Conservation (phyloP, 2,329 filamentous ascomycete species). For the Curvularia spicifera region DNA sequence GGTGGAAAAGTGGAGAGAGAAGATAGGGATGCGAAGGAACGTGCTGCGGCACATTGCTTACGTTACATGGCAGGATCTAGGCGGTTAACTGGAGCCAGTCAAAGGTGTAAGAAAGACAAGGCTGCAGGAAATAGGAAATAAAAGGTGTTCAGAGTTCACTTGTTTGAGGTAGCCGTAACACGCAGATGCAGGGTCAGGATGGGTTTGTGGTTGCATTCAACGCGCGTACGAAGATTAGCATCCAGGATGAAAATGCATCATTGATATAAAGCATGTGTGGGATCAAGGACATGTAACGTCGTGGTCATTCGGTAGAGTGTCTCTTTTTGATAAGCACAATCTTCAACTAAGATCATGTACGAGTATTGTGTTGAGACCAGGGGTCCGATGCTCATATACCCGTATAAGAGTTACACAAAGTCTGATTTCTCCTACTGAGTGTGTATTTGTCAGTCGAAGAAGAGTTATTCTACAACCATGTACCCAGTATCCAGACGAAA, state of each 20-base stretch:
- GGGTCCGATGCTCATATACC: not conserved
- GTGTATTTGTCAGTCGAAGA: not conserved
- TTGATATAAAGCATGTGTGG: not conserved
- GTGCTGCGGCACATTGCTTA: not conserved
- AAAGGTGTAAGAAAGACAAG: not conserved
- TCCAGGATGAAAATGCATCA: not conserved
- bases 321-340: not conserved
- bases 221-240: not conserved
- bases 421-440: not conserved
- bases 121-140: not conserved
- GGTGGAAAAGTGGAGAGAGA: not conserved
- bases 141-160: not conserved
- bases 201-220: not conserved
- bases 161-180: not conserved
- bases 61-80: not conserved
- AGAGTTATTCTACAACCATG: not conserved
- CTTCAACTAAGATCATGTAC: not conserved
- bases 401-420: not conserved
- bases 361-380: not conserved
- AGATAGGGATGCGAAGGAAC: not conserved
- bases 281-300: not conserved
- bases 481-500: not conserved
- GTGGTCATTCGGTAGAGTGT: not conserved
- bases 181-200: not conserved
- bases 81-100: not conserved